Percentiles rank a stretch among this genome's conserved stretches.
These are phyloP conservation scores for Amanita molliuscula DNA, from an alignment of 768 basidiomycete species.

Conservation along the genomic window DNA sequence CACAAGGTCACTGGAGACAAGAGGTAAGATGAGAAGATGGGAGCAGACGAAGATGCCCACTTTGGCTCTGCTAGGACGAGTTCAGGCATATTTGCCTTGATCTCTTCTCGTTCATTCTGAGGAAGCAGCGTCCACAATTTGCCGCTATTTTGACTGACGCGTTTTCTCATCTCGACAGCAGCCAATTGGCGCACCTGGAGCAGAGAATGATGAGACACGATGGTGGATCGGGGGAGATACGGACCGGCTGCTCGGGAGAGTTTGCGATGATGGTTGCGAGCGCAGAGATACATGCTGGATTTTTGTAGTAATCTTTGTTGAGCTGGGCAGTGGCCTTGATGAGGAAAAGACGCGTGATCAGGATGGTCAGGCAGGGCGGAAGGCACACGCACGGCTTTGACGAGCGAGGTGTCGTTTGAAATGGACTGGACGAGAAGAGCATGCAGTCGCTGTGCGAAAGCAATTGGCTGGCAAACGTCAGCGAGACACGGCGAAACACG, in stretches of 20 bases:
- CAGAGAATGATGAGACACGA: constrained; percentile 5
- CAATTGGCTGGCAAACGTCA: constrained; percentile 34
- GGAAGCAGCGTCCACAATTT: constrained; percentile 72
- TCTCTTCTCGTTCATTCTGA: constrained; percentile 60
- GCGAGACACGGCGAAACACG: not conserved
- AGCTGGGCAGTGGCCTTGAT: constrained; percentile 80
- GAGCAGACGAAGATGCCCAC: constrained; percentile 26
- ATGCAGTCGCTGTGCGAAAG: constrained; percentile 74
- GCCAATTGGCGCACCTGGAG: constrained; percentile 89
- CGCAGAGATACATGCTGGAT: constrained; percentile 82
- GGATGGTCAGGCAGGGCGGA: constrained; percentile 7
- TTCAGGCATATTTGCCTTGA: constrained; percentile 77
- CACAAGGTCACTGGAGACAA: constrained; percentile 60
- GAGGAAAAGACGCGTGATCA: constrained; percentile 6
- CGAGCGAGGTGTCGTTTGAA: constrained; percentile 77
- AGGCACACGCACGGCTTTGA: constrained; percentile 54
- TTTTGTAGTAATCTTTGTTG: constrained; percentile 90
- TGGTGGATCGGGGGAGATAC: constrained; percentile 20
- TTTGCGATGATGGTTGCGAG: constrained; percentile 80
- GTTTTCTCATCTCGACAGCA: constrained; percentile 94
- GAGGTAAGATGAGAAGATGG: constrained; percentile 9
- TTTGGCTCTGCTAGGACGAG: constrained; percentile 68
- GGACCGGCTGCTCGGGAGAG: constrained; percentile 74
- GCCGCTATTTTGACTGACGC: constrained; percentile 70
- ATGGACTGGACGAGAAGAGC: constrained; percentile 78